Conservation (phyloP, 2,329 filamentous ascomycete species). For the Epichloe scottii region DNA sequence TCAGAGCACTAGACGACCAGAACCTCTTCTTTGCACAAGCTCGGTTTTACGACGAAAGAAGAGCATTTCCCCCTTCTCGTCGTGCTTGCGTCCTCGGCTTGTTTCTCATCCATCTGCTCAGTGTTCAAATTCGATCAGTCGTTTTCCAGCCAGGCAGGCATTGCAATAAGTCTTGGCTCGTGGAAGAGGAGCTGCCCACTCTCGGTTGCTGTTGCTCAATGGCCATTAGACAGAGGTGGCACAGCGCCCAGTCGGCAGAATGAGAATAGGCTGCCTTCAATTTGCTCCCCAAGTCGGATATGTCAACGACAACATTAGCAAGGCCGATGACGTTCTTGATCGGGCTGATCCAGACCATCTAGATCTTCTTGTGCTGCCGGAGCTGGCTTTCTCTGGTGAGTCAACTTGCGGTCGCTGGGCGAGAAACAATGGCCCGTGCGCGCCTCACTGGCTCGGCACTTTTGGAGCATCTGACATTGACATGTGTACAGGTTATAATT, state of each 20-base stretch:
- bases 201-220: too few relatives aligned
- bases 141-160: too few relatives aligned
- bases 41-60: too few relatives aligned
- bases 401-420: background rate
- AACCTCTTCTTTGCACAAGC: too few relatives aligned
- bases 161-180: too few relatives aligned
- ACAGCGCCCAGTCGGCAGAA: constrained; percentile 19
- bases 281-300: constrained; percentile 61
- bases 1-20: too few relatives aligned
- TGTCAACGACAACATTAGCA: constrained; percentile 55
- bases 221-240: background rate
- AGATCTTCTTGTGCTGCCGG: constrained; percentile 62
- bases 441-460: background rate
- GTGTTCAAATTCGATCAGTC: too few relatives aligned
- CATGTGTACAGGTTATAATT: constrained; percentile 56
- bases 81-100: too few relatives aligned
- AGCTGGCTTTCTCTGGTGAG: constrained; percentile 62
- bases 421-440: too few relatives aligned
- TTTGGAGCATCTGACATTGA: background rate
- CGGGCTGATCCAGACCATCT: constrained; percentile 38
- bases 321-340: constrained; percentile 51
- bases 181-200: too few relatives aligned
- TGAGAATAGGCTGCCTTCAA: constrained; percentile 60
- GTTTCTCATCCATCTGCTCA: too few relatives aligned
- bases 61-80: too few relatives aligned